A percentile compares a stretch with the other conserved stretches of the same genome.
These are phyloP conservation scores for Cubamyces lactineus DNA, from an alignment of 768 basidiomycete species.

Conservation along the genomic window DNA sequence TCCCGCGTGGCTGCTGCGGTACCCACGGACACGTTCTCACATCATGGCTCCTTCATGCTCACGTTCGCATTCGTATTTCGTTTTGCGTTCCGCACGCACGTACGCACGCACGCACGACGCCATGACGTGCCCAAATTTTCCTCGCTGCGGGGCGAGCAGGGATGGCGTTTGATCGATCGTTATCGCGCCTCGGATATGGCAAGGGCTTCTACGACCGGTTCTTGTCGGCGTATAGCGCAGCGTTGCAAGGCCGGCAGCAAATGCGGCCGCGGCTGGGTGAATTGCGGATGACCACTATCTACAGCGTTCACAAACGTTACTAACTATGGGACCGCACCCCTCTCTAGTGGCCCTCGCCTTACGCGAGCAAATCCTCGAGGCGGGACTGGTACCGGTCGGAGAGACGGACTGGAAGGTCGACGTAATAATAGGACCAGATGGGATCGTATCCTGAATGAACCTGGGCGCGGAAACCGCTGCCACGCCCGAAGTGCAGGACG, in stretches of 20 bases:
- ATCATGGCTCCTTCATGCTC: background rate
- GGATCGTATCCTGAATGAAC: constrained; percentile 31
- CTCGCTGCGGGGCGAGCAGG: constrained; percentile 42
- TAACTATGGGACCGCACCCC: constrained; percentile 12
- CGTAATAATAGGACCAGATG: constrained; percentile 55
- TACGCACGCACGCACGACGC: background rate
- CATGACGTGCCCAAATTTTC: background rate
- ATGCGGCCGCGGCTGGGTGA: constrained; percentile 67
- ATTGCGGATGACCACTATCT: constrained; percentile 17
- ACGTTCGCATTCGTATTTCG: too few species aligned
- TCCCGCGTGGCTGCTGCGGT: constrained; percentile 15
- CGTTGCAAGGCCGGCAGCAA: constrained; percentile 40
- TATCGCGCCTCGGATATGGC: constrained; percentile 77
- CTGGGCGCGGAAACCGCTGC: constrained; percentile 6
- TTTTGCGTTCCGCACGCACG: too few species aligned
- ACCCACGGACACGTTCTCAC: constrained; percentile 9
- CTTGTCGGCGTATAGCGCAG: constrained; percentile 53
- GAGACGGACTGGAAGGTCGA: constrained; percentile 69
- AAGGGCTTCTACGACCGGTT: constrained; percentile 86
- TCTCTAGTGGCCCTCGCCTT: constrained; percentile 63
- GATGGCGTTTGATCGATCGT: constrained; percentile 71
- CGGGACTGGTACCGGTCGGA: constrained; percentile 53
- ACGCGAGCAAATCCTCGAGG: constrained; percentile 61
- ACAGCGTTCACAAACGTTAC: constrained; percentile 10
- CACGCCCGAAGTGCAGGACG: constrained; percentile 8